These are phyloP conservation scores for Trichoderma sp. DNA, from an alignment of 2,329 filamentous ascomycete genomes.

Conservation along the genomic window DNA sequence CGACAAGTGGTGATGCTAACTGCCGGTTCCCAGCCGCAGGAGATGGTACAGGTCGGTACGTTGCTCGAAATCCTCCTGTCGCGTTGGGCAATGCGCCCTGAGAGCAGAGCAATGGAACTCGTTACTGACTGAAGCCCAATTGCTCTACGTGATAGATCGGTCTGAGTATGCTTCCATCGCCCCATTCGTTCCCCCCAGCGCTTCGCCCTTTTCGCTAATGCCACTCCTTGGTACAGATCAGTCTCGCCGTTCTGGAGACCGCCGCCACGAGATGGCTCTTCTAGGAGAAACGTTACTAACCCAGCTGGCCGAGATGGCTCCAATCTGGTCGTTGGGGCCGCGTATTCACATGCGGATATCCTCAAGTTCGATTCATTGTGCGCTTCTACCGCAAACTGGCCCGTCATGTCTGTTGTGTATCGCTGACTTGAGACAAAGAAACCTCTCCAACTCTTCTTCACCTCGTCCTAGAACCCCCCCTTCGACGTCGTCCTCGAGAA, in stretches of 20 bases:
- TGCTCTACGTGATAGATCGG: slow-evolving; percentile 46
- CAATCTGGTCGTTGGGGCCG: slow-evolving; percentile 81
- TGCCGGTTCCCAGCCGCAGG: slow-evolving; percentile 55
- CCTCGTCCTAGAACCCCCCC: slow-evolving; percentile 75
- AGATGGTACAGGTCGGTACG: slow-evolving; percentile 99
- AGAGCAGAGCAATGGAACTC: slow-evolving; percentile 19
- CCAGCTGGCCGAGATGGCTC: slow-evolving; percentile 50
- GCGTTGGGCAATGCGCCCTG: neutral
- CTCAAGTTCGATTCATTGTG: slow-evolving; percentile 83
- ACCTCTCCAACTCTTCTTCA: slow-evolving; percentile 56
- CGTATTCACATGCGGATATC: slow-evolving; percentile 95
- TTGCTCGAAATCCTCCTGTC: slow-evolving; percentile 25
- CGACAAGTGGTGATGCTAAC: slow-evolving; percentile 32
- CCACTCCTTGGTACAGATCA: slow-evolving; percentile 53
- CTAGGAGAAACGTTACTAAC: slow-evolving; percentile 47
- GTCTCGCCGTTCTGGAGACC: slow-evolving; percentile 83
- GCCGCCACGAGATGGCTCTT: slow-evolving; percentile 49
- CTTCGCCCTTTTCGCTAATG: slow-evolving; percentile 28
- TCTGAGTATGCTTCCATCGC: slow-evolving; percentile 54
- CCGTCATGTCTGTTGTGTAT: neutral
- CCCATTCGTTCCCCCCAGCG: neutral
- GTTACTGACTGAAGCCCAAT: slow-evolving; percentile 29
- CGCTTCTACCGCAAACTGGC: slow-evolving; percentile 27
- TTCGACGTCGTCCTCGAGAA: slow-evolving; percentile 53
- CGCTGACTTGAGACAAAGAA: slow-evolving; percentile 41